phyloP scores from a whole-genome alignment of 2,329 filamentous ascomycete species.

The Colletotrichum musicola region DNA sequence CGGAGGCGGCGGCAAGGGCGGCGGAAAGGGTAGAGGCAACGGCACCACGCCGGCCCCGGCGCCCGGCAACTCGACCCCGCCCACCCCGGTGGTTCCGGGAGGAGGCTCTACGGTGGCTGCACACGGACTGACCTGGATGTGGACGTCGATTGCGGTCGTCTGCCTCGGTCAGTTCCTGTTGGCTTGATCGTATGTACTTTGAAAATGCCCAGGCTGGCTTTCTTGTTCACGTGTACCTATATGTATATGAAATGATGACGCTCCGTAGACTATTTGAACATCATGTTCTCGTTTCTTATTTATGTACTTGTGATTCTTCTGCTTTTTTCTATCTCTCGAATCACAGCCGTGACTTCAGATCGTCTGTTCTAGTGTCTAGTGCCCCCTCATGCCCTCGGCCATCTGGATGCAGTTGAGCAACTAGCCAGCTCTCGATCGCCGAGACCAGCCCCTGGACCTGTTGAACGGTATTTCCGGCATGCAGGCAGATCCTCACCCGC shows the following conservation, averaged over 20 bases:
- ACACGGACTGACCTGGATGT: constrained; percentile 1
- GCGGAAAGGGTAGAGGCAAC: constrained; percentile 9
- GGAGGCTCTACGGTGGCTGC: background rate
- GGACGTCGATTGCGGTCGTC: constrained; percentile 19
- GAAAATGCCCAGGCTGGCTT: background rate
- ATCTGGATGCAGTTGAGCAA: constrained; percentile 1
- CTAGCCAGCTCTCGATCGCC: constrained; percentile 62
- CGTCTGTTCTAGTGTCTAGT: background rate
- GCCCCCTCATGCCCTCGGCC: background rate
- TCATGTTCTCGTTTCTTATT: too few relatives aligned
- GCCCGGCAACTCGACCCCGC: constrained; percentile 3
- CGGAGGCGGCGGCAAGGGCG: background rate
- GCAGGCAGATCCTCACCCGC: constrained; percentile 75
- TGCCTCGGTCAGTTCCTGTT: constrained; percentile 25
- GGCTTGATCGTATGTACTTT: constrained; percentile 11
- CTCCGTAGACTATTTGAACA: too few relatives aligned
- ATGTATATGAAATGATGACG: too few relatives aligned
- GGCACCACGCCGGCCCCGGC: constrained; percentile 9
- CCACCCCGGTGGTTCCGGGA: constrained; percentile 1
- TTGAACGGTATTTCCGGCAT: constrained; percentile 72
- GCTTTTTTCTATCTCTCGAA: background rate
- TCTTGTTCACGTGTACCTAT: too few relatives aligned
- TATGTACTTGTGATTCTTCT: background rate
- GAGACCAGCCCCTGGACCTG: constrained; percentile 68
- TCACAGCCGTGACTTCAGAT: constrained; percentile 22